These are phyloP conservation scores for Zalaria sp. DNA, from an alignment of 2,329 filamentous ascomycete genomes.

Conservation along the genomic window DNA sequence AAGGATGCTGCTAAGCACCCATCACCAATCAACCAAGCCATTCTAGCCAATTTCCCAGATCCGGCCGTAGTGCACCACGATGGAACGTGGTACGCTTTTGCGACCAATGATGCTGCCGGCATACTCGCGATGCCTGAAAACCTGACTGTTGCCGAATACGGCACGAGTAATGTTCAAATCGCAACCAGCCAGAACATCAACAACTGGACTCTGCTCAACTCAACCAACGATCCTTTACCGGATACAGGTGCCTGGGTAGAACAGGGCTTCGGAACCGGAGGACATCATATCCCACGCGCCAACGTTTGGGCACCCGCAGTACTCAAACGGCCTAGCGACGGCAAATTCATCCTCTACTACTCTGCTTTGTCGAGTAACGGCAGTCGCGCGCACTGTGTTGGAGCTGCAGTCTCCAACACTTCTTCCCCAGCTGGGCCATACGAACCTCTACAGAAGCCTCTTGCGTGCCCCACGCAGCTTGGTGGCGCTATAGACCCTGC, in stretches of 20 bases:
- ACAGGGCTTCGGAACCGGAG: slow-evolving; percentile 5
- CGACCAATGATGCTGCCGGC: slow-evolving; percentile 21
- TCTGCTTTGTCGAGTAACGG: slow-evolving; percentile 11
- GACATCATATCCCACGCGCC: slow-evolving; percentile 10
- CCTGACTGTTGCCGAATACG: slow-evolving; percentile 8
- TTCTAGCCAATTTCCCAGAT: slow-evolving; percentile 23
- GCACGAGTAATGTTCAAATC: slow-evolving; percentile 21
- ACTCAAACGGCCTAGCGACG: slow-evolving; percentile 13
- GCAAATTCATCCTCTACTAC: slow-evolving; percentile 20
- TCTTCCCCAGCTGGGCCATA: slow-evolving; percentile 15
- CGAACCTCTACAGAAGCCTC: slow-evolving; percentile 8
- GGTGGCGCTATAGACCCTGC: slow-evolving; percentile 21
- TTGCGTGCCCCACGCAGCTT: slow-evolving; percentile 14
- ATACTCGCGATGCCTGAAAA: slow-evolving; percentile 10
- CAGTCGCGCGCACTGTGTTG: slow-evolving; percentile 15
- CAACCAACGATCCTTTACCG: slow-evolving; percentile 17
- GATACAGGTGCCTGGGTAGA: slow-evolving; percentile 11
- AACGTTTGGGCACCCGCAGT: slow-evolving; percentile 19
- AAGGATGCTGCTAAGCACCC: background rate
- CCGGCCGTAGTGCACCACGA: slow-evolving; percentile 18
- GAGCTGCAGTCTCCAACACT: slow-evolving; percentile 15
- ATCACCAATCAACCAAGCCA: slow-evolving; percentile 6
- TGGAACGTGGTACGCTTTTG: slow-evolving; percentile 23
- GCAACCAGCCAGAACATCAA: slow-evolving; percentile 22
- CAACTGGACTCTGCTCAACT: slow-evolving; percentile 16